Evolutionary conservation across 2,329 filamentous ascomycete species (phyloP), one percentile per base, ranked within the genome.

Genomic region (Botrytis hyacinthi): DNA sequence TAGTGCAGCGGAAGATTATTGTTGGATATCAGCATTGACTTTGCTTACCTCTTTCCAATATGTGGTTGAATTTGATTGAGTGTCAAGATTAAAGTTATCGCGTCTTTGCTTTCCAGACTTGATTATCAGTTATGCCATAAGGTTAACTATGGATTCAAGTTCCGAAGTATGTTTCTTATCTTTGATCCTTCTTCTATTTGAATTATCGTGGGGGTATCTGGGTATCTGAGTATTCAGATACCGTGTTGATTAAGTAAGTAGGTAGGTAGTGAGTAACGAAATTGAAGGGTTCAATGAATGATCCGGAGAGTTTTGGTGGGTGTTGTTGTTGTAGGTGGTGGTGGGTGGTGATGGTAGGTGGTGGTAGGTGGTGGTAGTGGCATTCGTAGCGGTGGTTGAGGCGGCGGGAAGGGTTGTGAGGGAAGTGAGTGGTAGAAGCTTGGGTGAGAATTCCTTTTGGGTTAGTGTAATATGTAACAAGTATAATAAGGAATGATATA

Each of bases 41-140:
- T 66, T 35, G 29, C 62, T 66, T 37, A 66, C 62, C 42, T 66
- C 20, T 66, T 26, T 65, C 3, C 12, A 22, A 66, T n/a, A 66
- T 66, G 62, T 66, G 62, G 42, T 66, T n/a, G 62, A 48, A 48
- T 48, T 14, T 40, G 62, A 66, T 66, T 66, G 62, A 66, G 48
- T n/a, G 40, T 26, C 48, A 51, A 29, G n/a, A 35, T 46, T 32
- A n/a, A 46, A 32, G 40, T 63, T 44, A 44, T 42, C 61, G 40
- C 40, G 26, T 22, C 42, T 44, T 46, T 18, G n/a, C 16, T 42
- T 22, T 62, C 26, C 29, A 63, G 26, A 29, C 16, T 63, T 20
- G 61, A 20, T 18, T 44, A 44, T 63, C 37, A 63, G 29, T 63
- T 37, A 42, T 63, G 60, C 60, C 62, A 46, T 65, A 12, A 40